Percentiles rank a stretch among this genome's conserved stretches.
Evolutionary conservation across 768 basidiomycete species (phyloP).

Genomic region (Grammothele lineata): DNA sequence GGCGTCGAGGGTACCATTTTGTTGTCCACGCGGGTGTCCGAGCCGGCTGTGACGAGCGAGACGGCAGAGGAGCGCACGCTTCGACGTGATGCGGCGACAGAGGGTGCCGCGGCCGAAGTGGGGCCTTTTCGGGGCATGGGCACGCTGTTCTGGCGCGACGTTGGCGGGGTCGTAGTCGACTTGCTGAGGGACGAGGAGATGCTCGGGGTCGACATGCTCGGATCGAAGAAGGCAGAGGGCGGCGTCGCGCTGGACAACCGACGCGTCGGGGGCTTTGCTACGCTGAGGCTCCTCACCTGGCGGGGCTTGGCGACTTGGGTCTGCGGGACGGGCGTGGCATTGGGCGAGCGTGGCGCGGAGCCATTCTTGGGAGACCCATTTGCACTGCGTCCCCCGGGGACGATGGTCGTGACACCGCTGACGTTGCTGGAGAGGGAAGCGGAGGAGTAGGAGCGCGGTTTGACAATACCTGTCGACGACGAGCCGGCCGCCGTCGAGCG

Average conservation of each 20-base stretch:
- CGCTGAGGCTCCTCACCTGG: slow-evolving; percentile 7
- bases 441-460: slow-evolving; percentile 51
- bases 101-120: slow-evolving; percentile 9
- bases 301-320: slow-evolving; percentile 16
- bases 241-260: slow-evolving; percentile 34
- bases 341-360: slow-evolving; percentile 39
- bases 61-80: slow-evolving; percentile 19
- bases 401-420: slow-evolving; percentile 50
- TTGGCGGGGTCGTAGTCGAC: slow-evolving; percentile 16
- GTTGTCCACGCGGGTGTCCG: slow-evolving; percentile 16
- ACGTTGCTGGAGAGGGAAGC: slow-evolving; percentile 40
- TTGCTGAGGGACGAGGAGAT: slow-evolving; percentile 14
- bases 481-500: slow-evolving; percentile 39
- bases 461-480: slow-evolving; percentile 34
- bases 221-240: slow-evolving; percentile 29
- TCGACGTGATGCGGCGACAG: slow-evolving; percentile 19
- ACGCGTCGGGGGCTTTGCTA: slow-evolving; percentile 12
- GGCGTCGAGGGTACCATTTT: slow-evolving; percentile 12
- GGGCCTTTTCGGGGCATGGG: slow-evolving; percentile 8
- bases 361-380: slow-evolving; percentile 12
- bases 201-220: slow-evolving; percentile 34
- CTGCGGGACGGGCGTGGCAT: slow-evolving; percentile 46
- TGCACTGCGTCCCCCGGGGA: slow-evolving; percentile 20
- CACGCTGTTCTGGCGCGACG: slow-evolving; percentile 20
- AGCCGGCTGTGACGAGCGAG: slow-evolving; percentile 19